A percentile compares a stretch with the other conserved stretches of the same genome.
These are phyloP conservation scores for Croton setiger DNA, from an alignment of 441 rosid species.

Conservation along the genomic window DNA sequence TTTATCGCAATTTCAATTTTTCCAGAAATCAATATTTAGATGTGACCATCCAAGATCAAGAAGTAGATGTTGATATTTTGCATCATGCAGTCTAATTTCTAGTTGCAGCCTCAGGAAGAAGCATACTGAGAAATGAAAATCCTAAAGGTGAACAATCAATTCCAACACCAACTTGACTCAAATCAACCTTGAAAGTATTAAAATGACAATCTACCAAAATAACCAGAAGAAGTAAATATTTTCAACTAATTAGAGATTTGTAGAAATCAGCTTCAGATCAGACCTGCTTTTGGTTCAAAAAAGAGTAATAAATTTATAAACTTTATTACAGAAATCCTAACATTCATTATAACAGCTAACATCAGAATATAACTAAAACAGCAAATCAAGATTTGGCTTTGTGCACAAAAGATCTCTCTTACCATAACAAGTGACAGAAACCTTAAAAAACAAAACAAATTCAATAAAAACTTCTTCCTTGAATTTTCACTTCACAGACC, in stretches of 20 bases:
- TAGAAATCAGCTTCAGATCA: background rate
- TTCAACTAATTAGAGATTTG: background rate
- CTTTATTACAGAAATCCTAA: background rate
- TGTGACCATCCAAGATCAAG: background rate
- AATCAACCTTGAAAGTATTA: background rate
- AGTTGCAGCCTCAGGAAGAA: background rate
- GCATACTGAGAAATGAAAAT: background rate
- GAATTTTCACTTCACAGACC: background rate
- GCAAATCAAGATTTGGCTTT: background rate
- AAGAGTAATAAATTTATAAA: background rate
- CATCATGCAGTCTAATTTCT: background rate
- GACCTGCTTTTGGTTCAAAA: background rate
- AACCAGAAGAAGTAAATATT: background rate
- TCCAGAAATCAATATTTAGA: background rate
- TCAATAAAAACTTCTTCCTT: background rate
- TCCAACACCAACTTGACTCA: constrained; percentile 1
- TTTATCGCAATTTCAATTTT: background rate
- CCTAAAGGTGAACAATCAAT: constrained; percentile 5
- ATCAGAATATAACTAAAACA: background rate
- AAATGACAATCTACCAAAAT: background rate
- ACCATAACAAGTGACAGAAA: background rate
- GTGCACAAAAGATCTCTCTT: background rate
- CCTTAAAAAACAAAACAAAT: background rate
- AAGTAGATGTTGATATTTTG: background rate
- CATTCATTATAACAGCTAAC: background rate